A percentile compares a stretch with the other conserved stretches of the same genome.
Evolutionary conservation across 495 filamentous ascomycete genomes (phyloP).

Genomic region (Hypoxylon fragiforme): DNA sequence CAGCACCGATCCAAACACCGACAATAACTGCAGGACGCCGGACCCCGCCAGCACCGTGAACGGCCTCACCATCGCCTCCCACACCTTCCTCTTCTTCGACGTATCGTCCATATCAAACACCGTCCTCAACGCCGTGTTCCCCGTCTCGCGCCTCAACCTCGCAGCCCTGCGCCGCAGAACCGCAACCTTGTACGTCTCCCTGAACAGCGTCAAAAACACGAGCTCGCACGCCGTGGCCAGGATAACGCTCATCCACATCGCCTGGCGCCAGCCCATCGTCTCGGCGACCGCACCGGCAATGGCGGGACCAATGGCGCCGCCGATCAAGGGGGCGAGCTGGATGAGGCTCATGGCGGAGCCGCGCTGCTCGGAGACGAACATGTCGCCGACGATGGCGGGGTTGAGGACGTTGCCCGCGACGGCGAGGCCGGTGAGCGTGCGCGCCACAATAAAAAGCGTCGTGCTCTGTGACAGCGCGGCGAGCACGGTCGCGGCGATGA

Average conservation of each 20-base stretch:
- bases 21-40: constrained; percentile 52
- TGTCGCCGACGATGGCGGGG: constrained; percentile 62
- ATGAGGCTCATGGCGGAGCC: constrained; percentile 56
- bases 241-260: constrained; percentile 56
- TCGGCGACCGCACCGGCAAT: constrained; percentile 64
- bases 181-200: constrained; percentile 54
- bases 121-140: constrained; percentile 47
- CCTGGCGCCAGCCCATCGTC: constrained; percentile 59
- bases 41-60: constrained; percentile 51
- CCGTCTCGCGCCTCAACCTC: constrained; percentile 47
- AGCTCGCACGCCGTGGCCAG: constrained; percentile 52
- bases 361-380: constrained; percentile 53
- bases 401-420: constrained; percentile 60
- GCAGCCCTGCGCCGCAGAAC: constrained; percentile 51
- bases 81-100: constrained; percentile 31
- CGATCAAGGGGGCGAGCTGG: constrained; percentile 52
- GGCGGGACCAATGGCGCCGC: constrained; percentile 61
- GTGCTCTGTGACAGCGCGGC: constrained; percentile 48
- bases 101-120: constrained; percentile 43
- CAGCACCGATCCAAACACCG: constrained; percentile 52
- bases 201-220: constrained; percentile 50
- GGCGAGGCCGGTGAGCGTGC: constrained; percentile 55
- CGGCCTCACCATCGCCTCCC: constrained; percentile 52
- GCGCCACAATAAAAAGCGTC: constrained; percentile 48
- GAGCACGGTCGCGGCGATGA: constrained; percentile 50